Conservation (phyloP, 2,329 filamentous ascomycete genomes). For the Clarireedia monteithiana region DNA sequence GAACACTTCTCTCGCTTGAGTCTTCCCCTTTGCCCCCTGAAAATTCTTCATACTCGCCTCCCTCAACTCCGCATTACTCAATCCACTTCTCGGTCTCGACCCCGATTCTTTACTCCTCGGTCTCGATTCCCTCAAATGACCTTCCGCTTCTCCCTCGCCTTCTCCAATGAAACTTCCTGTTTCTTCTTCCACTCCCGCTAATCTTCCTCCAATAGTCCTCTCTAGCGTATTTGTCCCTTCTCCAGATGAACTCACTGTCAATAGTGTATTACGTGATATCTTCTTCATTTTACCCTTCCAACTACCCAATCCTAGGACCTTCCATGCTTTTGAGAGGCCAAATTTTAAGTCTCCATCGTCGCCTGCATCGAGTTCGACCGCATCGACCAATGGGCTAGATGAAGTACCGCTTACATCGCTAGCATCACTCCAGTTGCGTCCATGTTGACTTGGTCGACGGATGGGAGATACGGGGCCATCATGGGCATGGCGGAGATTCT, state of each 20-base stretch:
- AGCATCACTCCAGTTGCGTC: slow-evolving; percentile 8
- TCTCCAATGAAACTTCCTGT: neutral
- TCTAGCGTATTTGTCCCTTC: neutral
- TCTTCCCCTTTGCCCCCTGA: neutral
- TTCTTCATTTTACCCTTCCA: slow-evolving; percentile 1
- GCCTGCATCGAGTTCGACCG: slow-evolving; percentile 1
- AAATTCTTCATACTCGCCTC: slow-evolving; percentile 8
- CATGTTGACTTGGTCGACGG: neutral
- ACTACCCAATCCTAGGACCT: neutral
- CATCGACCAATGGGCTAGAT: neutral
- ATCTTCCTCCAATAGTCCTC: neutral
- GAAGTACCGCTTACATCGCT: slow-evolving; percentile 4
- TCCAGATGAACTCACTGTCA: neutral
- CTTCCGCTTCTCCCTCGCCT: neutral
- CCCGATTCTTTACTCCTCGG: neutral
- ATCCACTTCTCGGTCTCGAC: slow-evolving; percentile 2
- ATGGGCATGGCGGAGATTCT: slow-evolving; percentile 4
- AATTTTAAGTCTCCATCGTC: slow-evolving; percentile 2
- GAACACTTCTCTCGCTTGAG: neutral
- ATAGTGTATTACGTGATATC: neutral
- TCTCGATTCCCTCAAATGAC: neutral
- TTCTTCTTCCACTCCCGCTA: slow-evolving; percentile 2
- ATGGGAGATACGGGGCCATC: neutral
- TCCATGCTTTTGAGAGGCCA: slow-evolving; percentile 1
- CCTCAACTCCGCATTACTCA: slow-evolving; percentile 5